Base-by-base conservation (phyloP, 345 rosid genomes). In the Turnera subulata region DNA sequence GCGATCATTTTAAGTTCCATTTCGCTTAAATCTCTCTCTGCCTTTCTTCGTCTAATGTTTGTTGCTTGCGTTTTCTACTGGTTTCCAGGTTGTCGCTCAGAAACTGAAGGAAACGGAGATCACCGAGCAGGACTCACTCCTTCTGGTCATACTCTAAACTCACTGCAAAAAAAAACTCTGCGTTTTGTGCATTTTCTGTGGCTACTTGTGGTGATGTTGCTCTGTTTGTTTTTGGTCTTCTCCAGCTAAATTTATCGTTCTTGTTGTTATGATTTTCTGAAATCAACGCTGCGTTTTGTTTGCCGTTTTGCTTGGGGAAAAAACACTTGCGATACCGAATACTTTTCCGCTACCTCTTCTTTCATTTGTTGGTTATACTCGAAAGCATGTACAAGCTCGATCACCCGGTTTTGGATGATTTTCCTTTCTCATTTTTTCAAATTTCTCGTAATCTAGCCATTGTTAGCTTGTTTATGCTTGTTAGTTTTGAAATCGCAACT, bases 111-210 rank as follows among this genome's bases (percentile, higher is more conserved):
- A 94, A 79, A 77, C 97, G 10, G 92, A 88, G 81, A 90, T 94
- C 78, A 90, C 96, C 5, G 96, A 90, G 65, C 97, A 90, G 80
- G 92, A 90, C 72, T 94, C 96, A n/a, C 95, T 94, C 62, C 99
- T 90, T 57, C 82, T 94, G 87, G 97, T 94, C 43, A n/a, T 53
- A 18, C 35, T 18, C 21, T 21, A 12, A 69, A 54, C 44, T 6
- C n/a, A n/a, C n/a, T n/a, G n/a, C n/a, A n/a, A n/a, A n/a, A n/a
- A n/a, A n/a, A n/a, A n/a, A n/a, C n/a, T n/a, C n/a, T 24, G 38
- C 20, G 33, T 16, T 51, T 64, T 21, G 44, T 29, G 46, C 20
- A 20, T 17, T 19, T 18, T 33, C 51, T 43, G 9, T 20, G 26
- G 45, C 33, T 45, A 7, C 4, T 12, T 60, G 18, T 24, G 19